Base-by-base conservation (phyloP, 192 early-diverging fungal genomes). In the Phycomyces nitens region DNA sequence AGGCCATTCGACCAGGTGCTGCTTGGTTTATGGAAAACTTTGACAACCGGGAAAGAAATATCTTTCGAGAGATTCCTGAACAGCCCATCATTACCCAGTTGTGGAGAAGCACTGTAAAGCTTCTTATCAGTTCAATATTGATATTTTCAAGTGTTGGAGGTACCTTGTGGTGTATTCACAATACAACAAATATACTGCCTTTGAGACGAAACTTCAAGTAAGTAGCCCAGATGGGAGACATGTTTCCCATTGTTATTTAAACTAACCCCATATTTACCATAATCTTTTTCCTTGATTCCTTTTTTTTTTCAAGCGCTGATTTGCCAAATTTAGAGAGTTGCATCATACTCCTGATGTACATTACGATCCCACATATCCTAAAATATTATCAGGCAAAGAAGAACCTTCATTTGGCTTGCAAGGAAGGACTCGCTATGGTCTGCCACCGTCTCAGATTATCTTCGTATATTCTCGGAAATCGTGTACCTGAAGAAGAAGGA, bases 21-120 rank as follows among this genome's bases (percentile, higher is more conserved):
- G 83, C 98, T 81, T 99, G 96, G 95, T 98, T 98, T 71, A 93
- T 99, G 51, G 87, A 92, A 49, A 95, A 98, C 66, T 95, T 95
- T 1, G 94, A 93, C 52, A 96, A 98, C 71, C 91, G 92, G 12
- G 83, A 90, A 47, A 94, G 95, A 65, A 87, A 92, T 65, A 92
- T 94, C 12, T 90, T 99, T 69, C 86, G 89, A 43, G 97, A 99
- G 64, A 94, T 98, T 44, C 60, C 93, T 3, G 89, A 95, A 60
- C 81, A 87, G 22, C 86, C 90, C 16, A 76, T 91, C 23, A 66
- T 83, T 18, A 73, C 83, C 22, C 94, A 96, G 72, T 71, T 96
- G 52, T 75, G 84, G 71, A 94, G 95, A 74, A 82, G 98, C 53
- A 82, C 74, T 18, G 78, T 86, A 15, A 90, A 93, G 29, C 81